A percentile compares a stretch with the other conserved stretches of the same genome.
Conservation (phyloP, 306 rosid species). For the Corylus heterophylla region DNA sequence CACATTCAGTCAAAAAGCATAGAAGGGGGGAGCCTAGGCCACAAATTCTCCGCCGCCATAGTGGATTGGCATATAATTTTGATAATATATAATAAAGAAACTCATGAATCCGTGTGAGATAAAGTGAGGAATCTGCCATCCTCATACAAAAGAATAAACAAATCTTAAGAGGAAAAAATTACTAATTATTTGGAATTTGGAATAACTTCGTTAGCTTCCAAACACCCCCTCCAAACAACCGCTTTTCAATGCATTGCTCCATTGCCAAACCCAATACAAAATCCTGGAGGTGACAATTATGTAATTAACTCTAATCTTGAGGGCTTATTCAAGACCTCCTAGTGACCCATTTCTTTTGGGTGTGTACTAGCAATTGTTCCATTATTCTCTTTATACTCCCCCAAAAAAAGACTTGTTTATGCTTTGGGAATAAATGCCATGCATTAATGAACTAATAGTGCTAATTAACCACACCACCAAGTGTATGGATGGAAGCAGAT, state of each 20-base stretch:
- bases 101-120: too few species aligned
- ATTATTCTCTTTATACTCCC: too few species aligned
- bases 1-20: too few species aligned
- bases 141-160: too few species aligned
- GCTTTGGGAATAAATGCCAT: conserved; percentile 20
- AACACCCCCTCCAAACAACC: conserved; percentile 12
- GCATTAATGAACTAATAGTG: background rate
- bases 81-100: too few species aligned
- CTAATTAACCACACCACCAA: background rate
- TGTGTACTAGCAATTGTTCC: background rate
- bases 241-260: conserved; percentile 3
- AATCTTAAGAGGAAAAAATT: too few species aligned
- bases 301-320: background rate
- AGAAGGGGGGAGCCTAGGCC: too few species aligned
- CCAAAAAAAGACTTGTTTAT: background rate
- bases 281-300: background rate
- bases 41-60: too few species aligned
- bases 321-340: background rate
- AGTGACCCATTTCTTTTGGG: too few species aligned
- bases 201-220: conserved; percentile 25
- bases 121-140: too few species aligned
- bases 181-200: conserved; percentile 23
- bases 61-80: too few species aligned
- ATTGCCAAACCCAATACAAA: background rate
- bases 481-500: background rate